Evolutionary conservation across 179 eudicot species (phyloP).

Genomic region (Gypsophila paniculata): DNA sequence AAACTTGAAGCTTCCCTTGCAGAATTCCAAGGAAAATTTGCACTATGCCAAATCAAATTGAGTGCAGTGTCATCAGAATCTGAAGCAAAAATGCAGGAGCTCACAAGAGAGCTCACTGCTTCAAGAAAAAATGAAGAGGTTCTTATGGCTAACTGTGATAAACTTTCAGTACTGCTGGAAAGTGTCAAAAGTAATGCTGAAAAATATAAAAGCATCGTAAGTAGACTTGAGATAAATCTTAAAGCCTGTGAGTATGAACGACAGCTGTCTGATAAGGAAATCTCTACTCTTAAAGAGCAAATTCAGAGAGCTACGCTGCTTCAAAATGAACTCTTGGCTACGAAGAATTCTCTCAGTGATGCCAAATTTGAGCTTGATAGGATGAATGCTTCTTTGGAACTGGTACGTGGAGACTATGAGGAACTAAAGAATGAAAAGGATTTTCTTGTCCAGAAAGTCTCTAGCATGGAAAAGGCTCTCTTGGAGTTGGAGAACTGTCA

Average conservation of each 20-base stretch:
- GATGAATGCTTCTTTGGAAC: conserved; percentile 45
- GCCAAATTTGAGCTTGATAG: conserved; percentile 49
- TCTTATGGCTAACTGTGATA: conserved; percentile 53
- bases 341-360: conserved; percentile 42
- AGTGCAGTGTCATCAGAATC: conserved; percentile 36
- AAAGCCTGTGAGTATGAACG: conserved; percentile 64
- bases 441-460: conserved; percentile 43
- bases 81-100: conserved; percentile 46
- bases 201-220: conserved; percentile 39
- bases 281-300: conserved; percentile 53
- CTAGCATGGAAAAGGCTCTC: conserved; percentile 39
- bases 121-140: conserved; percentile 42
- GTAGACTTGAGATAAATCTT: conserved; percentile 57
- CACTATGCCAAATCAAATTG: conserved; percentile 44
- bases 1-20: conserved; percentile 50
- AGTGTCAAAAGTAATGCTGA: conserved; percentile 50
- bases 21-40: conserved; percentile 37
- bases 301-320: conserved; percentile 46
- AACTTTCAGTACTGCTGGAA: conserved; percentile 34
- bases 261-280: conserved; percentile 52
- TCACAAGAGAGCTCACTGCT: conserved; percentile 44
- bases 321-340: conserved; percentile 53
- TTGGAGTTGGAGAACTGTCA: conserved; percentile 64
- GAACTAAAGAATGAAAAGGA: conserved; percentile 51
- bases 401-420: conserved; percentile 43